phyloP scores from a whole-genome alignment of 2,329 filamentous ascomycete genomes.

The Verticillium dahliae region DNA sequence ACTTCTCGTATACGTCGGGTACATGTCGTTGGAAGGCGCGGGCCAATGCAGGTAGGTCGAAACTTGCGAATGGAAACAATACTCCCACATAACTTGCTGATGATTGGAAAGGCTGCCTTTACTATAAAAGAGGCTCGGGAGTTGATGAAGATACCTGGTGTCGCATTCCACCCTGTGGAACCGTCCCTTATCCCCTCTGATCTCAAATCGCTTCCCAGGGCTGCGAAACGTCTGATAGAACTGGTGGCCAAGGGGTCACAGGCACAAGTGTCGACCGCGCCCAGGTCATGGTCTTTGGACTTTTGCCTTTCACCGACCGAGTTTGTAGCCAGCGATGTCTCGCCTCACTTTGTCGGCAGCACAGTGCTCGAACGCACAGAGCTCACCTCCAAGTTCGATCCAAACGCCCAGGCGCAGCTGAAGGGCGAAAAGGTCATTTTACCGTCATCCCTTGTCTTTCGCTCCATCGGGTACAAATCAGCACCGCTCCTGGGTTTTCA shows the following conservation, averaged over 20 bases:
- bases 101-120: slow-evolving; percentile 65
- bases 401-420: slow-evolving; percentile 37
- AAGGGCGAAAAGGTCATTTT: slow-evolving; percentile 47
- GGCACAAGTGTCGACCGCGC: slow-evolving; percentile 35
- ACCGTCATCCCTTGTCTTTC: slow-evolving; percentile 69
- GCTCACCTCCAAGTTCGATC: slow-evolving; percentile 49
- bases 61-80: background rate
- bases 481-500: slow-evolving; percentile 67
- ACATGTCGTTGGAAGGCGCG: slow-evolving; percentile 80
- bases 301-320: slow-evolving; percentile 74
- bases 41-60: slow-evolving; percentile 68
- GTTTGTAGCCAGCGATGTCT: slow-evolving; percentile 48
- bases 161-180: slow-evolving; percentile 67
- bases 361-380: slow-evolving; percentile 61
- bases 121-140: slow-evolving; percentile 94
- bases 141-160: slow-evolving; percentile 67
- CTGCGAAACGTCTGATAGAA: slow-evolving; percentile 71
- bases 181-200: slow-evolving; percentile 60
- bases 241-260: slow-evolving; percentile 70
- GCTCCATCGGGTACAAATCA: slow-evolving; percentile 93
- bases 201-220: slow-evolving; percentile 64
- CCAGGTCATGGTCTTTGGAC: slow-evolving; percentile 75
- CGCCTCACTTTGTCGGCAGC: slow-evolving; percentile 47
- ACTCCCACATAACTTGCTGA: background rate
- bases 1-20: slow-evolving; percentile 72